Base-by-base conservation (phyloP, 2,329 filamentous ascomycete species). In the Didymella segeticola region DNA sequence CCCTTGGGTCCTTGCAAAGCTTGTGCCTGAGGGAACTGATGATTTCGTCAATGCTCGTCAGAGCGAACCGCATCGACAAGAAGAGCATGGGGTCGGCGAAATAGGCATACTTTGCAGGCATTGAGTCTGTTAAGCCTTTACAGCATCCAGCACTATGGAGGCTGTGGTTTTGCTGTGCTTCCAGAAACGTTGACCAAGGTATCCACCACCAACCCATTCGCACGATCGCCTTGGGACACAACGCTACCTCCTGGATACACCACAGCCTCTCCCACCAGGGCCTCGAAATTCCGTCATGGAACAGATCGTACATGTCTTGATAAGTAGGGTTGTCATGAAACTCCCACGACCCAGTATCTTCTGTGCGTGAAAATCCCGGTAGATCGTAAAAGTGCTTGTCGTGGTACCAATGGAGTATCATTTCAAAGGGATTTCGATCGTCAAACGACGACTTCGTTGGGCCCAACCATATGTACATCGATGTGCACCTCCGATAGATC, bases 401-500 rank as follows among this genome's bases (percentile, higher is more conserved):
- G 20, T 39, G 26, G 4, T 34, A 22, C 33, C 19, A 45, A 12
- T 33, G 47, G 26, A 27, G n/a, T 9, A 51, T 23, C 39, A 51
- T 51, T 4, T 33, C 33, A 7, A 51, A 51, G 1, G 41, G 47
- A 11, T 26, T 33, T 1, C 20, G 15, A 15, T 43, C 20, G 12
- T 10, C 22, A 5, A 30, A n/a, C 19, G n/a, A 14, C 4, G 12
- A 5, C 14, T 36, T 22, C 4, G 11, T 25, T 14, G 33, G 25
- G 12, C 74, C 75, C 12, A 56, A 27, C 48, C 53, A 56, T 7
- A 56, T 48, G 12, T 37, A 26, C 30, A 56, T 51, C 2, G 31
- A 22, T 8, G 17, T 14, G 25, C 47, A 43, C 26, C 23, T 33
- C 25, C 19, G 30, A 8, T 61, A 61, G 11, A 61, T 45, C 1